These are phyloP conservation scores for Pascua guehoae DNA, from an alignment of 1,284 basidiomycete species.

Conservation along the genomic window DNA sequence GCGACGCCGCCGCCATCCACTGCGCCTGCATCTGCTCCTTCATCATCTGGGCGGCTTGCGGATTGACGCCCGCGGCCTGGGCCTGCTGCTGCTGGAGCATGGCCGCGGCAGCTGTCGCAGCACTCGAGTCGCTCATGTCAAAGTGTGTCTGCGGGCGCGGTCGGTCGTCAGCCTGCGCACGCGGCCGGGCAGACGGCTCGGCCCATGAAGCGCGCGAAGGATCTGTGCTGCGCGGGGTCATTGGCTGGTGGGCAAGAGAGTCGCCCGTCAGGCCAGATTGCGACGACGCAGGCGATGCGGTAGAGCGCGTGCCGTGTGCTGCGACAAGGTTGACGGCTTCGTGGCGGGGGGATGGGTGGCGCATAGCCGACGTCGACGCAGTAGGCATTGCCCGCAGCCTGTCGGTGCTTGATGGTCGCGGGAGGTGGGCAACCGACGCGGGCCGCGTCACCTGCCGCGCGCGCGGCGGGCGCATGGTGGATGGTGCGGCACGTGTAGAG, in stretches of 20 bases:
- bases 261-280: constrained; percentile 25
- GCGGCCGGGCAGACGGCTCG: not conserved
- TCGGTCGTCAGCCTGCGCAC: constrained; percentile 1
- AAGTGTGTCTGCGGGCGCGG: constrained; percentile 6
- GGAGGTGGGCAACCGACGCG: not conserved
- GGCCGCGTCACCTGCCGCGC: not conserved
- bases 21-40: constrained; percentile 43
- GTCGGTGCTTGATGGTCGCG: constrained; percentile 1
- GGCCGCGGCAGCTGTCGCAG: too few relatives aligned
- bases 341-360: constrained; percentile 6
- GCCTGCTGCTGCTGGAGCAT: too few relatives aligned
- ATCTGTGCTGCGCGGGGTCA: constrained; percentile 20
- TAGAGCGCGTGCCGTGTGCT: constrained; percentile 3
- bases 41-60: constrained; percentile 15
- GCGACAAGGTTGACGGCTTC: constrained; percentile 3
- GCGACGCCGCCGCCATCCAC: constrained; percentile 40
- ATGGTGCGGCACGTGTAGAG: not conserved
- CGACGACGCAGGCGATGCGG: constrained; percentile 25
- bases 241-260: constrained; percentile 18
- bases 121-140: not conserved
- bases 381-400: constrained; percentile 6
- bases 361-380: not conserved
- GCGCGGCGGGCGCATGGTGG: too few relatives aligned
- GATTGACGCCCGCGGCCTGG: too few relatives aligned
- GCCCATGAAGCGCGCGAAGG: constrained; percentile 16